Evolutionary conservation across 2,329 filamentous ascomycete genomes (phyloP).

Genomic region (Nemania serpens): DNA sequence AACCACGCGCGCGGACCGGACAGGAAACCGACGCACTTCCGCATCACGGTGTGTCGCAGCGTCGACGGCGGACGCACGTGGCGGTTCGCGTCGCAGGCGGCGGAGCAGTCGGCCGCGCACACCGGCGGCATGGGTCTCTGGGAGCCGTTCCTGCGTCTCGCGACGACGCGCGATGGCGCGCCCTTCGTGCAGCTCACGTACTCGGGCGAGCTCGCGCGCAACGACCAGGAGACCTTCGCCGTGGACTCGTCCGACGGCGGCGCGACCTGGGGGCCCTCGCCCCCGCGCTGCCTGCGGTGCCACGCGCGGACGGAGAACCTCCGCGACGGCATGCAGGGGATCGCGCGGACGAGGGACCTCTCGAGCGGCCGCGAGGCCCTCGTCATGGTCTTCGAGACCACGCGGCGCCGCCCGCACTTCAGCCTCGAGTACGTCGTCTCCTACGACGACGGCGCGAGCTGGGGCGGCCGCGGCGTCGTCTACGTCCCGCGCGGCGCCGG

Average conservation of each 20-base stretch:
- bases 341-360: constrained; percentile 39
- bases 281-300: constrained; percentile 47
- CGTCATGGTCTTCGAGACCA: constrained; percentile 54
- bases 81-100: constrained; percentile 50
- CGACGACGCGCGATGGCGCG: constrained; percentile 29
- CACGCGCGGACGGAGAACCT: constrained; percentile 42
- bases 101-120: constrained; percentile 47
- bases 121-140: constrained; percentile 51
- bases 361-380: constrained; percentile 41
- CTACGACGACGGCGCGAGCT: constrained; percentile 49
- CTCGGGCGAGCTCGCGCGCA: constrained; percentile 50
- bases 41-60: constrained; percentile 55
- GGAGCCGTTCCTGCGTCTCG: constrained; percentile 55
- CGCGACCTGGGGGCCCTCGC: constrained; percentile 45
- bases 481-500: constrained; percentile 44
- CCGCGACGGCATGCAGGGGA: constrained; percentile 52
- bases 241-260: constrained; percentile 50
- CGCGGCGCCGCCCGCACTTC: constrained; percentile 45
- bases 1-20: constrained; percentile 48
- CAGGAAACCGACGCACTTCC: constrained; percentile 46
- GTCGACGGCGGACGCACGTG: constrained; percentile 49
- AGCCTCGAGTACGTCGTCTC: constrained; percentile 51
- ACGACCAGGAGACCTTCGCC: constrained; percentile 56
- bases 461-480: constrained; percentile 47
- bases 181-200: constrained; percentile 50